Conservation (phyloP, 805 yeast species). For the Lachancea quebecensis region DNA sequence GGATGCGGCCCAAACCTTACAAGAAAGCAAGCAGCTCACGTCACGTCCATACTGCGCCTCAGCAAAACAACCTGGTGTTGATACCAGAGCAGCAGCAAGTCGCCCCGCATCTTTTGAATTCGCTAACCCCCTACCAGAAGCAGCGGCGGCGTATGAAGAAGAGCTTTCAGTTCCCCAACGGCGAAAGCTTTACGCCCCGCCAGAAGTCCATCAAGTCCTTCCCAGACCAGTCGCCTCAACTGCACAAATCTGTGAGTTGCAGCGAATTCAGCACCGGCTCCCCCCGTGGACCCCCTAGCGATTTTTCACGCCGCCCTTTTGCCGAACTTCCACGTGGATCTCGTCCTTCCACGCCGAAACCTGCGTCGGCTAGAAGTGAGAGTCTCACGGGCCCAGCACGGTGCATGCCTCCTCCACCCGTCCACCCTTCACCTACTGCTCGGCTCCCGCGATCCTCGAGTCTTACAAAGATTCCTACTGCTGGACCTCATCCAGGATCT, state of each 20-base stretch:
- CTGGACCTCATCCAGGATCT: background rate
- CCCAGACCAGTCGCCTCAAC: background rate
- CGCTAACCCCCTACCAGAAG: constrained; percentile 26
- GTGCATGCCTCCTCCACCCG: background rate
- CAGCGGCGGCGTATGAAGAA: constrained; percentile 27
- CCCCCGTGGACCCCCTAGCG: background rate
- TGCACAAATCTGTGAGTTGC: constrained; percentile 7
- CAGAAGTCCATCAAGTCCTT: constrained; percentile 4
- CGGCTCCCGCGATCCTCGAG: constrained; percentile 2
- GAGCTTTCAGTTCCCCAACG: constrained; percentile 29
- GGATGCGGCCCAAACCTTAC: constrained; percentile 8
- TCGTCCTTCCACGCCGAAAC: background rate
- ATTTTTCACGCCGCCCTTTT: no score
- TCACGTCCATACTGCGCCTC: background rate
- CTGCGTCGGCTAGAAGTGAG: background rate
- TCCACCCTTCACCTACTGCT: background rate
- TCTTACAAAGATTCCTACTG: background rate
- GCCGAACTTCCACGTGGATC: background rate
- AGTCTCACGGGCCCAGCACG: background rate
- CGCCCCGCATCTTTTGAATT: background rate
- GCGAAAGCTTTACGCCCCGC: constrained; percentile 30
- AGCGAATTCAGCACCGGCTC: constrained; percentile 1
- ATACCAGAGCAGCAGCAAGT: constrained; percentile 8
- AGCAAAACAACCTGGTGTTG: constrained; percentile 1
- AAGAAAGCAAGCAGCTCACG: background rate